Base-by-base conservation (phyloP, 495 filamentous ascomycete genomes). In the Terfezia boudieri region DNA sequence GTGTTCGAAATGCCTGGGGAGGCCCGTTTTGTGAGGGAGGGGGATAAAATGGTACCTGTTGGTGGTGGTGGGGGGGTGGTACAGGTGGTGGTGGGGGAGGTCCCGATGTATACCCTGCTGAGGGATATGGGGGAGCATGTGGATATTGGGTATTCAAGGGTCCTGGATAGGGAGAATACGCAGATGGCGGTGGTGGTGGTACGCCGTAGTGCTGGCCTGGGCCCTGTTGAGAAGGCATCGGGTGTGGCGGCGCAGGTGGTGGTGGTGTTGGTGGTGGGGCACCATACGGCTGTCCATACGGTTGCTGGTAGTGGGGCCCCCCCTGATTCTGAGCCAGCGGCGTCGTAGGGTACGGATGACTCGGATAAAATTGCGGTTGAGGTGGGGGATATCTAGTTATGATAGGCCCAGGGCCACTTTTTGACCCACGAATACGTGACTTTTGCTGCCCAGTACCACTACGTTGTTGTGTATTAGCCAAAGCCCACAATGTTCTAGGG, bases 161-260 rank as follows among this genome's bases (percentile, higher is more conserved):
- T 0, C 26, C 26, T 32, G 26, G 7, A 32, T 32, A 32, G 7
- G 4, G 26, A 32, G 26, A 7, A 32, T 32, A 32, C 7, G 26
- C 4, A 52, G 54, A 37, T 36, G 67, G 20, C 20, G 20, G 62
- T 14, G 68, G 70, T 22, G 55, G 59, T 43, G 67, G 66, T 43
- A 65, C 61, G 51, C 65, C 60, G 8, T 63, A 65, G 8, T 64
- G 63, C 50, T 71, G 67, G 37, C 68, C 65, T 36, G 71, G 64
- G 37, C 63, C 64, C 49, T 69, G 62, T 62, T 65, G 66, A 52
- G 51, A 36, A 1, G 51, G 26, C 26, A 32, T 46, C 8, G 41
- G 41, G 8, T 46, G 17, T 46, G 41, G 54, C 37, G 49, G 60
- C 26, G 58, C 58, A 17, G 46, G 57, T 55, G 58, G 58, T 38